These are phyloP conservation scores for Arthrobotrys pseudoclavata DNA, from an alignment of 2,329 filamentous ascomycete species.

Conservation along the genomic window DNA sequence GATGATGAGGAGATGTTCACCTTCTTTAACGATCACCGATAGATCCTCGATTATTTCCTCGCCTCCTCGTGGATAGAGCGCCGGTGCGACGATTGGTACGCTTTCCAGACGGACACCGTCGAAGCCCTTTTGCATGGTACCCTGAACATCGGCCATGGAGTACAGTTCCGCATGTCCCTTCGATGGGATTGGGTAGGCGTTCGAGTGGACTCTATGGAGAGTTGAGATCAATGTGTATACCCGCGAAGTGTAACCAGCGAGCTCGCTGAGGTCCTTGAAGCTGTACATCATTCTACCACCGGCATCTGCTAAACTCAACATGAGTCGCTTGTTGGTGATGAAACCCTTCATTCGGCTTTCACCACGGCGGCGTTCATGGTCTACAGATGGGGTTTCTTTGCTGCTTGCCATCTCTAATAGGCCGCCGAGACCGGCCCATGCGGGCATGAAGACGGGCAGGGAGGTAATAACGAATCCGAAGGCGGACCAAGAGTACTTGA, in stretches of 20 bases:
- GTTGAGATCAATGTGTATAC: slow-evolving; percentile 97
- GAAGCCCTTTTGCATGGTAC: slow-evolving; percentile 93
- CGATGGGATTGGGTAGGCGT: slow-evolving; percentile 81
- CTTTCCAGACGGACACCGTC: slow-evolving; percentile 94
- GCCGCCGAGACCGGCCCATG: slow-evolving; percentile 88
- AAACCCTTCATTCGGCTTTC: slow-evolving; percentile 93
- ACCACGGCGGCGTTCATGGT: slow-evolving; percentile 73
- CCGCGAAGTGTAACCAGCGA: slow-evolving; percentile 94
- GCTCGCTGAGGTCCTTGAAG: slow-evolving; percentile 95
- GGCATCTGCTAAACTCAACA: slow-evolving; percentile 96
- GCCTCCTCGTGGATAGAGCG: slow-evolving; percentile 87
- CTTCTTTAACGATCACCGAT: slow-evolving; percentile 87
- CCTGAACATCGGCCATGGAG: slow-evolving; percentile 90
- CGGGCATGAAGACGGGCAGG: slow-evolving; percentile 91
- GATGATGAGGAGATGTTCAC: slow-evolving; percentile 94
- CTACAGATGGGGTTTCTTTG: slow-evolving; percentile 65
- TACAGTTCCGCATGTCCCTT: slow-evolving; percentile 82
- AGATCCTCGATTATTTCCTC: slow-evolving; percentile 91
- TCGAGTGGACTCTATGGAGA: slow-evolving; percentile 90
- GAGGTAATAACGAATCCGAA: slow-evolving; percentile 96
- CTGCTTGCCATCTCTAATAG: slow-evolving; percentile 74
- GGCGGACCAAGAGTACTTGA: slow-evolving; percentile 97
- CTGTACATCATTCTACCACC: slow-evolving; percentile 99
- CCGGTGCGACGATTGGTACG: slow-evolving; percentile 90
- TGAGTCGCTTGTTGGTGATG: slow-evolving; percentile 98